These are phyloP conservation scores for Mycocentrospora acerina DNA, from an alignment of 2,329 filamentous ascomycete species.

Conservation along the genomic window DNA sequence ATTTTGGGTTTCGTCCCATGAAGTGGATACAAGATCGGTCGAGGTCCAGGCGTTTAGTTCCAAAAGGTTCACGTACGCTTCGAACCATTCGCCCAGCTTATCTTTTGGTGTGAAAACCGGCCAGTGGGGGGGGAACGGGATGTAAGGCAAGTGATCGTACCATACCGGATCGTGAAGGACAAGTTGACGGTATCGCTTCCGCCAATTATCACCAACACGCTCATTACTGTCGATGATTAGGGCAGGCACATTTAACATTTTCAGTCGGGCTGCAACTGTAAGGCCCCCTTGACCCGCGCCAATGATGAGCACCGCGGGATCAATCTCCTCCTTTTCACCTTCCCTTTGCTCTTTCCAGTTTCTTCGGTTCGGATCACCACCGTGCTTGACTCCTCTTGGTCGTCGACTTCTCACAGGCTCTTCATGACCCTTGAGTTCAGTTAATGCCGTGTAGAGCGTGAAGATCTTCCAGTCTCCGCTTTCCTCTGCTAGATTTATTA, in stretches of 20 bases:
- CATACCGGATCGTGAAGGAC: constrained; percentile 45
- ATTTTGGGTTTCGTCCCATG: constrained; percentile 40
- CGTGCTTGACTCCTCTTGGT: constrained; percentile 32
- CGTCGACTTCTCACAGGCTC: constrained; percentile 26
- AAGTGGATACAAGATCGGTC: constrained; percentile 39
- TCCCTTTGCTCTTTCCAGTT: constrained; percentile 35
- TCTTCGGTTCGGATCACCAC: constrained; percentile 28
- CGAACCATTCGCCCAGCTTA: constrained; percentile 42
- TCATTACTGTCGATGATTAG: constrained; percentile 49
- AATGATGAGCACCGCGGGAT: constrained; percentile 34
- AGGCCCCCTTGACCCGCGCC: constrained; percentile 50
- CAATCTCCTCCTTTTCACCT: constrained; percentile 26
- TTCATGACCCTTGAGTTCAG: constrained; percentile 41
- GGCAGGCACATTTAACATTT: constrained; percentile 46
- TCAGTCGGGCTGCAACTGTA: constrained; percentile 46
- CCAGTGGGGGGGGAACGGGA: constrained; percentile 36
- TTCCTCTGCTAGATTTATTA: constrained; percentile 37
- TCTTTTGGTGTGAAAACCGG: constrained; percentile 37
- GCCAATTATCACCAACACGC: constrained; percentile 50
- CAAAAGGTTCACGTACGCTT: constrained; percentile 40
- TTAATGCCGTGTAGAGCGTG: constrained; percentile 41
- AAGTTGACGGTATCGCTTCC: constrained; percentile 48
- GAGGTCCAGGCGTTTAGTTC: constrained; percentile 45
- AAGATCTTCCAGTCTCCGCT: constrained; percentile 44
- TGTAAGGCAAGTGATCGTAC: constrained; percentile 43